Percentiles rank a stretch among this genome's conserved stretches.
Evolutionary conservation across 495 filamentous ascomycete species (phyloP).

Genomic region (Penicillium mononematosum): DNA sequence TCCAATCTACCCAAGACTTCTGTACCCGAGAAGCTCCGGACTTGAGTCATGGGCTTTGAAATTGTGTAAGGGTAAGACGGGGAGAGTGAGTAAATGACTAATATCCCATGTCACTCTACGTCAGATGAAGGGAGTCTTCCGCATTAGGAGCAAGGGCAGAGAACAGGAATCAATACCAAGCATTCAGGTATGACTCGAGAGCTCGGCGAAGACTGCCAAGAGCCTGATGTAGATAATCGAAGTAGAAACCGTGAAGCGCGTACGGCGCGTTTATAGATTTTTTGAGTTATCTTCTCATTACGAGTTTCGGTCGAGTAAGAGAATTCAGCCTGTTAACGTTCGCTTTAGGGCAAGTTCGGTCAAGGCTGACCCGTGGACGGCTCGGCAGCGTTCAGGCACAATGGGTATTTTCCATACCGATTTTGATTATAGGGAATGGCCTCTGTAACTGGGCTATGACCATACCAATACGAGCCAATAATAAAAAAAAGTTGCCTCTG

Average conservation of each 20-base stretch:
- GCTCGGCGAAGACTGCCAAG: slow-evolving; percentile 11
- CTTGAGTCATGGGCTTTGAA: not conserved
- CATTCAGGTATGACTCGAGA: slow-evolving; percentile 13
- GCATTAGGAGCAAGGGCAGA: slow-evolving; percentile 8
- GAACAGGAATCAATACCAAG: slow-evolving; percentile 9
- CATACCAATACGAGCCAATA: not conserved
- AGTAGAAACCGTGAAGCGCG: slow-evolving; percentile 18
- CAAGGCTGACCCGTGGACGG: slow-evolving; percentile 10
- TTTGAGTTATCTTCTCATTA: slow-evolving; percentile 1
- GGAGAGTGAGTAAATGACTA: not conserved
- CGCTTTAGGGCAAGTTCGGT: slow-evolving; percentile 4
- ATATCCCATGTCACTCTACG: slow-evolving; percentile 11
- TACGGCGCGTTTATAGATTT: slow-evolving; percentile 28
- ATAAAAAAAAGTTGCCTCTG: not conserved
- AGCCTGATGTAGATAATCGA: not conserved
- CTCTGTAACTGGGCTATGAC: not conserved
- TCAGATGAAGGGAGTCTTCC: not conserved
- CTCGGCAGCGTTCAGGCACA: slow-evolving; percentile 8
- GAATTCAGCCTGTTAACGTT: not conserved
- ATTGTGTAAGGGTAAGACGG: not conserved
- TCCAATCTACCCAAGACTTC: not conserved
- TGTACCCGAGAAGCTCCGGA: slow-evolving; percentile 10
- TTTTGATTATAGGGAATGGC: not conserved
- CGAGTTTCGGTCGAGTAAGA: slow-evolving; percentile 8
- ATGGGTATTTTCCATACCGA: slow-evolving; percentile 1